These are phyloP conservation scores for Phtheirospermum japonicum DNA, from an alignment of 257 asterid species.

Conservation along the genomic window DNA sequence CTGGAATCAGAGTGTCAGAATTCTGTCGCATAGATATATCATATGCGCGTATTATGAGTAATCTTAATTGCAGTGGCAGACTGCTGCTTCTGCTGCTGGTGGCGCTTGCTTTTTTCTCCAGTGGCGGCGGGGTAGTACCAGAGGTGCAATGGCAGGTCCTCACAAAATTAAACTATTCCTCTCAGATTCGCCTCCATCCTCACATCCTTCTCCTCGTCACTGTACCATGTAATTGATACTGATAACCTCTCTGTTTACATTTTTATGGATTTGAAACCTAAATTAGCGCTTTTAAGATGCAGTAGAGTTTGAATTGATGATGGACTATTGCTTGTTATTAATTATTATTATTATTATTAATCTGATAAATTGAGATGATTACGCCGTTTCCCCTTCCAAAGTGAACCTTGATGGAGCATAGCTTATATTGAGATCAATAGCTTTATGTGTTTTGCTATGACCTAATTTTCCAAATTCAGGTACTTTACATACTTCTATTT, in stretches of 20 bases:
- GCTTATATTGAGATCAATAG: too few species aligned
- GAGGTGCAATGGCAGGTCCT: conserved; percentile 64
- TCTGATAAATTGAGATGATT: neutral
- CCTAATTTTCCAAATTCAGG: too few species aligned
- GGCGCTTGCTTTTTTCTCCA: conserved; percentile 34
- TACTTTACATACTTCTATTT: neutral
- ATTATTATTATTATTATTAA: neutral
- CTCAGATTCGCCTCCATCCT: conserved; percentile 70
- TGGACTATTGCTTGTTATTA: conserved; percentile 5
- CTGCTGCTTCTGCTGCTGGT: conserved; percentile 34
- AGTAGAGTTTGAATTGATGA: conserved; percentile 4
- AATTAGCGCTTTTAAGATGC: neutral
- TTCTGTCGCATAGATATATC: neutral
- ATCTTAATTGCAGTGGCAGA: conserved; percentile 18
- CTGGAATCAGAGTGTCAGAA: neutral
- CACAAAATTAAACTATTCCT: conserved; percentile 55
- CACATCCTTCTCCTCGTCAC: conserved; percentile 69
- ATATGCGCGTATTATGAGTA: conserved; percentile 26
- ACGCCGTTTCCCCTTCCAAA: too few species aligned
- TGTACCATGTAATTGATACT: conserved; percentile 62
- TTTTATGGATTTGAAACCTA: conserved; percentile 18
- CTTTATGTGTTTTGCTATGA: neutral
- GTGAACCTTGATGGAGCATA: too few species aligned
- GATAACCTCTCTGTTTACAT: conserved; percentile 4
- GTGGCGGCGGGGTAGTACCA: conserved; percentile 27